These are phyloP conservation scores for Starmerella powellii DNA, from an alignment of 805 yeast species.

Conservation along the genomic window DNA sequence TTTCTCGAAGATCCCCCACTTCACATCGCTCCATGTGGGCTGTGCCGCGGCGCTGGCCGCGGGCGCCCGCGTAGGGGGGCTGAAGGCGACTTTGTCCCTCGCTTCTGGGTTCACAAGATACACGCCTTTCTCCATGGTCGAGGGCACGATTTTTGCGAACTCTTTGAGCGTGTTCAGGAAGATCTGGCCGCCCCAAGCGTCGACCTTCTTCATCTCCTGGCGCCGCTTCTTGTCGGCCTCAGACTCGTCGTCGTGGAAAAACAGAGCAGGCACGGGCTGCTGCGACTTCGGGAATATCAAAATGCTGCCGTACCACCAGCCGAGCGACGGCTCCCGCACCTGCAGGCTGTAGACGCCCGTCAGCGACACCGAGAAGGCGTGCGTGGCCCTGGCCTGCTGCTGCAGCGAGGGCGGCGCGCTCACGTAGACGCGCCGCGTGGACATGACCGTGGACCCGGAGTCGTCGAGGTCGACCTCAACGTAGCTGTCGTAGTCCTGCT, in stretches of 20 bases:
- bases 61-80: constrained; percentile 30
- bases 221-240: constrained; percentile 47
- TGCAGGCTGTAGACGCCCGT: constrained; percentile 64
- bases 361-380: constrained; percentile 55
- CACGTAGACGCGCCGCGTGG: constrained; percentile 30
- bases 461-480: constrained; percentile 40
- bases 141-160: constrained; percentile 51
- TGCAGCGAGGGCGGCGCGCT: constrained; percentile 36
- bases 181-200: constrained; percentile 81
- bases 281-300: constrained; percentile 52
- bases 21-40: constrained; percentile 46
- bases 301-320: constrained; percentile 88
- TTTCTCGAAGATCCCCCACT: constrained; percentile 77
- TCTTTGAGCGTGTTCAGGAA: constrained; percentile 45
- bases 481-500: constrained; percentile 38
- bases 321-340: constrained; percentile 68
- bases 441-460: constrained; percentile 20
- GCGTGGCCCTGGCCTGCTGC: constrained; percentile 42
- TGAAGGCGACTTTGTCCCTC: constrained; percentile 49
- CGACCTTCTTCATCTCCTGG: constrained; percentile 30
- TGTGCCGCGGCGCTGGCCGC: background rate
- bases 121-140: constrained; percentile 61
- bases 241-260: constrained; percentile 84
- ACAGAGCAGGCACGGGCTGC: constrained; percentile 65
- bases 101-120: constrained; percentile 67